Base-by-base conservation (phyloP, 1,284 basidiomycete species). In the Gomphus bonarii region DNA sequence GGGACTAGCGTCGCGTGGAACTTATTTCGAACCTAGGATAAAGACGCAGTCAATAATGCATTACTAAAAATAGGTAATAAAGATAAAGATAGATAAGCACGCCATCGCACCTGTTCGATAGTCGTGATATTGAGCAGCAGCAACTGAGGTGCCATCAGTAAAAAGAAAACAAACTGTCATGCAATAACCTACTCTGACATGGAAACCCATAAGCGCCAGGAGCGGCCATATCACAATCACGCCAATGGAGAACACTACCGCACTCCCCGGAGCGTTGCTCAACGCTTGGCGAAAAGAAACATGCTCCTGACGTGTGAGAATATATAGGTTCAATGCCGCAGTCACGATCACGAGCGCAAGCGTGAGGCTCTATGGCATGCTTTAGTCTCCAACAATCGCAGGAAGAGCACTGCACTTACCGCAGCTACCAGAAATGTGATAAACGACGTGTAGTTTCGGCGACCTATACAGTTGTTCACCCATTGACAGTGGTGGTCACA, bases 401-500 rank as follows among this genome's bases (percentile, higher is more conserved):
- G 56, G 54, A 63, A 48, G 58, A 47, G 51, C 44, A 43, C 55
- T 35, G 25, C n/a, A 79, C 88, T 69, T 67, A 92, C 88, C 10
- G 81, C 78, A 36, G 81, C 79, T 50, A 84, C 69, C 30, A 97
- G 75, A 63, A 93, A 82, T 1, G 81, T 80, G 62, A 95, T 84
- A 72, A 97, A 97, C 22, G 85, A 79, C 25, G 90, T 88, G 69
- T 97, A 97, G 68, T 95, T 97, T 51, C 92, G 84, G 52, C 88
- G 81, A 3, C 94, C 93, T 48, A 97, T 78, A 66, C 93, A 97
- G 66, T 92, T 94, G 69, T 95, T 95, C 35, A 97, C 82, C 84
- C 93, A 97, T 63, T 93, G 89, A 64, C 94, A 97, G 70, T 95
- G 91, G 66, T 95, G 91, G 66, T 95, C 86, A 65, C 82, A 85